Evolutionary conservation across 768 basidiomycete species (phyloP), one percentile per base, ranked within the genome.

Genomic region (Boletus huronensis): DNA sequence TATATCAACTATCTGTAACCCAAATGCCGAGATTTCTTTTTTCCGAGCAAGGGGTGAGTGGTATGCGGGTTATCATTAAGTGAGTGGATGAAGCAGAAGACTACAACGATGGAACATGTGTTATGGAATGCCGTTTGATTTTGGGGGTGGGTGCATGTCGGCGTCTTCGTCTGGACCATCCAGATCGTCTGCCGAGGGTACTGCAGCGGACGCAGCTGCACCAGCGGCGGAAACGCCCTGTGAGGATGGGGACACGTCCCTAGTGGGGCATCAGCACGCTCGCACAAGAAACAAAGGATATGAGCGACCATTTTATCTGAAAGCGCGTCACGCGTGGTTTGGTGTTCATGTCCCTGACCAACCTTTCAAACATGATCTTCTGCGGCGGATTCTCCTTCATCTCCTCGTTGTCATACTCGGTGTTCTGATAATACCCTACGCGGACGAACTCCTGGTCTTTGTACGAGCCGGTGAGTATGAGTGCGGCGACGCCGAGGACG

Each of bases 391-490:
- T 80, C 65, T 85, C 81, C 69, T 85, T 88, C 85, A 95, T 86
- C 72, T 92, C 93, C 50, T 93, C 90, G 63, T 90, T 92, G 70
- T 97, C 96, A 67, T 98, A 98, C 71, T 98, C 96, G 25, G 95
- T 98, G 67, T 98, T 95, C 73, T 98, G 97, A 71, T 99, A 99
- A 70, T 99, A 98, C 7, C 97, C 97, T 26, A 99, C 95, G 43
- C 96, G 85, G n/a, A 99, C 96, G 66, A 99, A 99, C 70, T 98
- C 97, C 65, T 97, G 95, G 48, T 98, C 96, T 36, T 86, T 84
- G 73, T 98, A 99, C 11, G 90, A 91, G 7, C 93, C 97, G 0
- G 95, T 98, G 48, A 99, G 82, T 64, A 99, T 98, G 67, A 98
- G 87, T 6, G 96, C 97, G 2, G 96, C 92, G 17, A 99, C 95